These are phyloP conservation scores for Hypoxylon sp. DNA, from an alignment of 2,329 filamentous ascomycete genomes.

Conservation along the genomic window DNA sequence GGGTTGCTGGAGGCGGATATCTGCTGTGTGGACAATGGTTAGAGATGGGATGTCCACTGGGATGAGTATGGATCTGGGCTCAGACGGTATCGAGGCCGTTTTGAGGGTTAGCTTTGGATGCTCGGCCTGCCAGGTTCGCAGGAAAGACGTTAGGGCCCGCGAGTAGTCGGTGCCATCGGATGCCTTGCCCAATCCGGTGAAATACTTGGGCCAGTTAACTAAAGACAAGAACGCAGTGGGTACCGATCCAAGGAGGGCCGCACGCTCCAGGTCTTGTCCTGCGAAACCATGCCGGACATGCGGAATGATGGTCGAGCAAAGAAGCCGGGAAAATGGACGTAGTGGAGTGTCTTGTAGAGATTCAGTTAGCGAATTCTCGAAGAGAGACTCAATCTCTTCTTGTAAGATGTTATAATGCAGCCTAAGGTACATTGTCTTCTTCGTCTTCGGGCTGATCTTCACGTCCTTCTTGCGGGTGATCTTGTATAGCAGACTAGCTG, in stretches of 20 bases:
- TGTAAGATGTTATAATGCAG: conserved; percentile 83
- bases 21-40: conserved; percentile 84
- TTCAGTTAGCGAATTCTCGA: conserved; percentile 61
- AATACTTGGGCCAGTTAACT: conserved; percentile 64
- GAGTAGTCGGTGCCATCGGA: conserved; percentile 56
- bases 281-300: conserved; percentile 63
- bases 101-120: conserved; percentile 54
- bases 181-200: conserved; percentile 64
- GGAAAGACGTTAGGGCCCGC: conserved; percentile 51
- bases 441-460: conserved; percentile 54
- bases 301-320: conserved; percentile 61
- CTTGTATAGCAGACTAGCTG: conserved; percentile 84
- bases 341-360: conserved; percentile 60
- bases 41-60: conserved; percentile 91
- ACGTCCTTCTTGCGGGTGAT: conserved; percentile 70
- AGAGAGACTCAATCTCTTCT: conserved; percentile 74
- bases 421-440: conserved; percentile 73
- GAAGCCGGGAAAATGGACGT: conserved; percentile 62
- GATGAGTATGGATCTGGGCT: conserved; percentile 79
- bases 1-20: conserved; percentile 68
- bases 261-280: conserved; percentile 69
- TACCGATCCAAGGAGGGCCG: conserved; percentile 67
- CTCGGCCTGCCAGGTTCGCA: conserved; percentile 58
- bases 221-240: conserved; percentile 63
- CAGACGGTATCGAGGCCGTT: conserved; percentile 54